Evolutionary conservation across 2,329 filamentous ascomycete genomes (phyloP).

Genomic region (Phialophora tarda): DNA sequence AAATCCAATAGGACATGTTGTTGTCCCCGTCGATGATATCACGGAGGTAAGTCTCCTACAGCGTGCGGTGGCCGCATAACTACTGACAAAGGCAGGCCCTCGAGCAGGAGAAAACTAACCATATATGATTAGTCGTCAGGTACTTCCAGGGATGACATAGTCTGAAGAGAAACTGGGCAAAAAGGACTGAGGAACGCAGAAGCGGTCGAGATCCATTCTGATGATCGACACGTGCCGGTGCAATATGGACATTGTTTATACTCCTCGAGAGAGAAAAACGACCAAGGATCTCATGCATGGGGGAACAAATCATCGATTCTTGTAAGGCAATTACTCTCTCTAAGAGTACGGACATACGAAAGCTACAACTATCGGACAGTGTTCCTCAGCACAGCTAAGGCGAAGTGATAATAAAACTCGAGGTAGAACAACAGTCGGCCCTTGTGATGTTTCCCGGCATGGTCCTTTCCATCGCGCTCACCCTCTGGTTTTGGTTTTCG

Average conservation of each 20-base stretch:
- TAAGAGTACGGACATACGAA: neutral
- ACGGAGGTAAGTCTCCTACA: neutral
- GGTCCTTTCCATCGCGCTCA: slow-evolving; percentile 40
- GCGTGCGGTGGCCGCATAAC: neutral
- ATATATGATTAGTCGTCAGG: neutral
- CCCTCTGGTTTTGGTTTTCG: slow-evolving; percentile 49
- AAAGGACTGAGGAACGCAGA: neutral
- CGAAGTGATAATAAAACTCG: slow-evolving; percentile 21
- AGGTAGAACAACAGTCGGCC: slow-evolving; percentile 5
- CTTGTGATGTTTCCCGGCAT: neutral
- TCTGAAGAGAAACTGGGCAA: neutral
- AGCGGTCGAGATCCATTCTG: neutral
- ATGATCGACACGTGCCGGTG: too few species aligned
- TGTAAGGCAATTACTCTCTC: neutral
- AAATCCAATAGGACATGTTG: slow-evolving; percentile 19
- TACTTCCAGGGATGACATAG: neutral
- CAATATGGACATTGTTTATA: neutral
- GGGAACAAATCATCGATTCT: neutral
- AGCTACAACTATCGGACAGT: neutral
- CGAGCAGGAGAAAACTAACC: slow-evolving; percentile 5
- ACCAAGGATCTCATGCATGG: neutral
- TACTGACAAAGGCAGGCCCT: slow-evolving; percentile 6
- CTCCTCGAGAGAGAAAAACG: neutral
- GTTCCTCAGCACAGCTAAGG: slow-evolving; percentile 15
- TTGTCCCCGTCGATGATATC: slow-evolving; percentile 10